Conservation (phyloP, 805 yeast species). For the Cyberlindnera maritima region DNA sequence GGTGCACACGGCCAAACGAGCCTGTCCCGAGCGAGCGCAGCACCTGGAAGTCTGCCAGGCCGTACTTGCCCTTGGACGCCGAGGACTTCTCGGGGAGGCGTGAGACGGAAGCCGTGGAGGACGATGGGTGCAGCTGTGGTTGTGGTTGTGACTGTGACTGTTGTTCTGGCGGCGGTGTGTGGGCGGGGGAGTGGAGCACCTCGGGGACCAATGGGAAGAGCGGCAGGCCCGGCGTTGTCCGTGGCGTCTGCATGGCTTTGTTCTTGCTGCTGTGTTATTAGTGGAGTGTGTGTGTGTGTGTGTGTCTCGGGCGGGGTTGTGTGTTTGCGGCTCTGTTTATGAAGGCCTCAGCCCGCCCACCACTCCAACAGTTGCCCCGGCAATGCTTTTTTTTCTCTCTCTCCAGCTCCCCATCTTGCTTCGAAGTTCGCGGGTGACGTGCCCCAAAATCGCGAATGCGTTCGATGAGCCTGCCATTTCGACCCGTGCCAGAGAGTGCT, state of each 20-base stretch:
- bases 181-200: constrained; percentile 11
- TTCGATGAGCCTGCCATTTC: not conserved
- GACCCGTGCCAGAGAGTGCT: not conserved
- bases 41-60: constrained; percentile 75
- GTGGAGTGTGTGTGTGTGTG: no score
- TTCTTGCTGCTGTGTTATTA: no score
- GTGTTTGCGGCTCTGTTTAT: no score
- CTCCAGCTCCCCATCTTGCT: no score
- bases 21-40: constrained; percentile 93
- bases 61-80: constrained; percentile 63
- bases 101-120: constrained; percentile 14
- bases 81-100: constrained; percentile 29
- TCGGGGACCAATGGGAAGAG: constrained; percentile 14
- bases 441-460: no score
- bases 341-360: no score
- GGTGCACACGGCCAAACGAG: constrained; percentile 91
- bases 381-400: no score
- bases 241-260: constrained; percentile 9
- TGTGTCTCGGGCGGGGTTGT: no score
- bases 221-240: constrained; percentile 8
- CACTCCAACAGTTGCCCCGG: constrained; percentile 1
- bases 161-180: constrained; percentile 6
- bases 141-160: not conserved
- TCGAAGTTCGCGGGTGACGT: no score
- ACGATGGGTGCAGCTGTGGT: constrained; percentile 7